Conservation (phyloP, 331 rosid species). For the Acacia concinna region DNA sequence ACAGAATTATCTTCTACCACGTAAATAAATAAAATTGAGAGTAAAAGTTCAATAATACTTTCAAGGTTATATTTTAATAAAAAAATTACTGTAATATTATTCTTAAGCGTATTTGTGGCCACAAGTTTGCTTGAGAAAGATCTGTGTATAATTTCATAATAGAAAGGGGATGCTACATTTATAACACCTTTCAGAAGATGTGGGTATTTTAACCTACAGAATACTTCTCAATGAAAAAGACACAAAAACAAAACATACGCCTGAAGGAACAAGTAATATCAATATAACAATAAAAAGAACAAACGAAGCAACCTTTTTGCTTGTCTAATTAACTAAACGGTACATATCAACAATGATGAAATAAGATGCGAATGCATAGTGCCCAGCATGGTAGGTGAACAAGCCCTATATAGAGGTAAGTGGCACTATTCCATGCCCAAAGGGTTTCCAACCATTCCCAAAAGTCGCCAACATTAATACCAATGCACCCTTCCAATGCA, state of each 20-base stretch:
- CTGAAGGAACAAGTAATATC: neutral
- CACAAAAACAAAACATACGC: constrained; percentile 2
- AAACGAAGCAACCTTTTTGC: constrained; percentile 14
- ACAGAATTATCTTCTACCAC: neutral
- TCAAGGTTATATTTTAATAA: neutral
- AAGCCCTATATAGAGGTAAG: constrained; percentile 76
- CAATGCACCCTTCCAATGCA: constrained; percentile 48
- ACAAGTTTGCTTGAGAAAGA: neutral
- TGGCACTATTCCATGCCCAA: constrained; percentile 96
- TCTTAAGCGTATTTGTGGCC: neutral
- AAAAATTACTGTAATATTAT: neutral
- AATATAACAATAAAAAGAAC: neutral
- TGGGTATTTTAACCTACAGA: neutral
- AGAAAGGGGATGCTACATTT: neutral
- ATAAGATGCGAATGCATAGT: constrained; percentile 61
- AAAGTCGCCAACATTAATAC: constrained; percentile 55
- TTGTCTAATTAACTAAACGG: constrained; percentile 40
- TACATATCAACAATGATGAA: constrained; percentile 65
- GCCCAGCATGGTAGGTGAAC: constrained; percentile 95
- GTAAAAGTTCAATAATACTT: neutral
- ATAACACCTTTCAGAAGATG: neutral
- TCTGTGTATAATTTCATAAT: neutral
- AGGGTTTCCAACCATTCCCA: constrained; percentile 95
- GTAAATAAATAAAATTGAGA: neutral
- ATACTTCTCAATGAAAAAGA: neutral